A percentile compares a stretch with the other conserved stretches of the same genome.
phyloP scores from a whole-genome alignment of 768 basidiomycete species.

The Dentipellis sp. region DNA sequence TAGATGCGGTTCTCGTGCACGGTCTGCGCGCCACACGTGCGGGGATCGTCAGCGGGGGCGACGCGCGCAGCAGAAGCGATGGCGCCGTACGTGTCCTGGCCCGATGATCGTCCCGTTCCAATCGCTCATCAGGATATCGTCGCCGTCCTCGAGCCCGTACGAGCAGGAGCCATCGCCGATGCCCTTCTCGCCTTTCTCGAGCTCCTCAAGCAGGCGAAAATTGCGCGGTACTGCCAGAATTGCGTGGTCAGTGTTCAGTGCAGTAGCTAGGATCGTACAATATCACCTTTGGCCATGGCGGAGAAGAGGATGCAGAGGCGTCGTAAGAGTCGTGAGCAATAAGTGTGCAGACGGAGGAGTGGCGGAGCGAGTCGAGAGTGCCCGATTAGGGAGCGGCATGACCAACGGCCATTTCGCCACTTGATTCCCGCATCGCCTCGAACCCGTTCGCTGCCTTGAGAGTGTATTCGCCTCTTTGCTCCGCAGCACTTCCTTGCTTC shows the following conservation, averaged over 20 bases:
- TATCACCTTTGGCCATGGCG: conserved; percentile 24
- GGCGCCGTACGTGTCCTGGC: conserved; percentile 78
- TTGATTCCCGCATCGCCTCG: no score
- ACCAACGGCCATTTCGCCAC: neutral
- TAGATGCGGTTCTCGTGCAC: conserved; percentile 99
- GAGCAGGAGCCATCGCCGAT: conserved; percentile 98
- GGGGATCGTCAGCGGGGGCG: neutral
- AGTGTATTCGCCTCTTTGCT: no score
- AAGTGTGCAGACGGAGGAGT: neutral
- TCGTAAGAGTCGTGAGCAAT: neutral
- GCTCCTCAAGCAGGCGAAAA: conserved; percentile 94
- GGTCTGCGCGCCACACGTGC: conserved; percentile 41
- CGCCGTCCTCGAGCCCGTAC: conserved; percentile 90
- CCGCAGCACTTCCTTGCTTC: no score
- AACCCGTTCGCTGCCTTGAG: no score
- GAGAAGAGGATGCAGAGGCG: neutral
- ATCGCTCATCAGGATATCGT: conserved; percentile 95
- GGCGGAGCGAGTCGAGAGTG: neutral
- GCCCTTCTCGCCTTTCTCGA: conserved; percentile 99
- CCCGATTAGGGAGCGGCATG: neutral
- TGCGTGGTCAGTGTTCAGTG: conserved; percentile 2
- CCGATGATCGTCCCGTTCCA: conserved; percentile 99
- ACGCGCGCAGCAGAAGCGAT: neutral
- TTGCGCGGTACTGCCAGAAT: conserved; percentile 75
- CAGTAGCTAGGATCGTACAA: conserved; percentile 1